Conservation (phyloP, 345 rosid species). For the Pseudoturritis turrita region DNA sequence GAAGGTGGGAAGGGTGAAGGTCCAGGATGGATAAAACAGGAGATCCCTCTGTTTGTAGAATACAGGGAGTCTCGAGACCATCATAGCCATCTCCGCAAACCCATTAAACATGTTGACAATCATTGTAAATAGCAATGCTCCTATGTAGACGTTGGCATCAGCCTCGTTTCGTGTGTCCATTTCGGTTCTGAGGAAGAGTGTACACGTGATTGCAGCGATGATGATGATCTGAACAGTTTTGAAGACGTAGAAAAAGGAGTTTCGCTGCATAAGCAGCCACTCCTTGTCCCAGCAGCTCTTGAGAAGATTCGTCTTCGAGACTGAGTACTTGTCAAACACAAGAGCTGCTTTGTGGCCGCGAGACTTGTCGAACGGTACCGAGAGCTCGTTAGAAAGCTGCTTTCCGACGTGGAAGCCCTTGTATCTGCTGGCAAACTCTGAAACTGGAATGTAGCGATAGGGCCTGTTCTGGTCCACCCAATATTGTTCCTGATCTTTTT, state of each 20-base stretch:
- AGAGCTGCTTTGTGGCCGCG: conserved; percentile 37
- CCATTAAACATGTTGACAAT: conserved; percentile 53
- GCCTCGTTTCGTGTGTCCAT: not conserved
- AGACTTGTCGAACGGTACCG: conserved; percentile 36
- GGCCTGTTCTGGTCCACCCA: conserved; percentile 39
- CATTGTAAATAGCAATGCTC: conserved; percentile 52
- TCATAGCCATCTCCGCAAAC: conserved; percentile 56
- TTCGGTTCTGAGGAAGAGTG: conserved; percentile 50
- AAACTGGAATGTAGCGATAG: conserved; percentile 41
- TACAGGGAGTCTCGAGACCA: conserved; percentile 57
- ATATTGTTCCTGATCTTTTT: conserved; percentile 64
- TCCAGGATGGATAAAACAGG: conserved; percentile 70
- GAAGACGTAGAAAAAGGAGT: conserved; percentile 26
- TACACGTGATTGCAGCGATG: conserved; percentile 43
- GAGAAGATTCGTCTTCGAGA: conserved; percentile 52
- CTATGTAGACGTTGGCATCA: conserved; percentile 34
- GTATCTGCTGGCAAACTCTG: conserved; percentile 39
- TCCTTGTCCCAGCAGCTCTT: conserved; percentile 60
- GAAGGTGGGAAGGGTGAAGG: conserved; percentile 53
- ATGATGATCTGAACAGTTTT: conserved; percentile 42
- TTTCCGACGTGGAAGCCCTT: conserved; percentile 35
- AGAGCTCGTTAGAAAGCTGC: conserved; percentile 38
- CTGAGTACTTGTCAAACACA: conserved; percentile 40
- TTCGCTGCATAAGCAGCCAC: conserved; percentile 29
- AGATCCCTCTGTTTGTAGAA: conserved; percentile 71